These are phyloP conservation scores for Tetragonia tetragonoides DNA, from an alignment of 148 eudicot species.

Conservation along the genomic window DNA sequence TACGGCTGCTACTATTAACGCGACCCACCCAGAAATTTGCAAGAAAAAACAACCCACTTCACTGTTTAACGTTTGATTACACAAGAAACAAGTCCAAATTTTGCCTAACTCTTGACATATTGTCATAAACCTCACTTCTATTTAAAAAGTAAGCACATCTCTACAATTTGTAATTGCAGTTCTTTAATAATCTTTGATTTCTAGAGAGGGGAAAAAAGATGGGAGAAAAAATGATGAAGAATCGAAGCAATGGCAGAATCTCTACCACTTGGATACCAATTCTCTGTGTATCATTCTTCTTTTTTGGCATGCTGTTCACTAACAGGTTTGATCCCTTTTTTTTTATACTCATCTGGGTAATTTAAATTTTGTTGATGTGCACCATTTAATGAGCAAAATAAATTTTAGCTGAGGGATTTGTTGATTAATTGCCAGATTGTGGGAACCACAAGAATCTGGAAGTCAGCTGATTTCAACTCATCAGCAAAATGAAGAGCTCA, in stretches of 20 bases:
- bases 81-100: not conserved
- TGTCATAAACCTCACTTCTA: not conserved
- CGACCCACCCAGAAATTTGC: too few relatives aligned
- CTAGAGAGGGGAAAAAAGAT: not conserved
- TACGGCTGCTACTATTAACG: too few relatives aligned
- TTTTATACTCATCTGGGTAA: slow-evolving; percentile 17
- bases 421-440: slow-evolving; percentile 38
- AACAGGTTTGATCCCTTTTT: slow-evolving; percentile 51
- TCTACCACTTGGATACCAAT: slow-evolving; percentile 70
- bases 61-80: too few relatives aligned
- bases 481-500: slow-evolving; percentile 64
- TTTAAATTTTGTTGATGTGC: slow-evolving; percentile 9
- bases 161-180: not conserved
- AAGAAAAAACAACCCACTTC: too few relatives aligned
- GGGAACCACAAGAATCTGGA: slow-evolving; percentile 67
- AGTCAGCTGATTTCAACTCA: slow-evolving; percentile 52
- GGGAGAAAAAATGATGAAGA: slow-evolving; percentile 42
- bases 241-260: slow-evolving; percentile 50
- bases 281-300: slow-evolving; percentile 62
- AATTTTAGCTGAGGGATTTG: slow-evolving; percentile 14
- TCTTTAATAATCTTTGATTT: not conserved
- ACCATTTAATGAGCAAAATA: not conserved
- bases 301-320: slow-evolving; percentile 68
- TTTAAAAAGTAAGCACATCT: not conserved
- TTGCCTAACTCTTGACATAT: not conserved